phyloP scores from a whole-genome alignment of 805 yeast genomes.

The Saturnispora diversa region DNA sequence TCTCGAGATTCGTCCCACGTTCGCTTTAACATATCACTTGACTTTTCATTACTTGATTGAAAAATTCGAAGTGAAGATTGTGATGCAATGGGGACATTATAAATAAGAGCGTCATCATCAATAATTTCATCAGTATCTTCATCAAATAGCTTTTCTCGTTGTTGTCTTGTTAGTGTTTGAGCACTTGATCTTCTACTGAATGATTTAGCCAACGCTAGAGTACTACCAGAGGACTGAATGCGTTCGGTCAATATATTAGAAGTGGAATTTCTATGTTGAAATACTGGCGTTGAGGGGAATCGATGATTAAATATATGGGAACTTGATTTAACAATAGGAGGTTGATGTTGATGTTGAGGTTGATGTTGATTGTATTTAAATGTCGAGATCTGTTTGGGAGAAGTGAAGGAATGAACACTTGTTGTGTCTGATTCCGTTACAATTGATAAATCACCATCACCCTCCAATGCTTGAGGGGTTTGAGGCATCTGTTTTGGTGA shows the following conservation, averaged over 20 bases:
- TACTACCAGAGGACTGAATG: background rate
- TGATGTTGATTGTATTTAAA: too few species aligned
- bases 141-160: slow-evolving; percentile 26
- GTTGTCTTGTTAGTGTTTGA: slow-evolving; percentile 20
- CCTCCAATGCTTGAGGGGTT: background rate
- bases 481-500: slow-evolving; percentile 1
- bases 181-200: slow-evolving; percentile 8
- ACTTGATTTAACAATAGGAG: background rate
- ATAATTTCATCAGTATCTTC: slow-evolving; percentile 24
- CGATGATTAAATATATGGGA: too few species aligned
- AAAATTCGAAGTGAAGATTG: slow-evolving; percentile 28
- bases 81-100: slow-evolving; percentile 46
- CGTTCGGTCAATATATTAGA: slow-evolving; percentile 4
- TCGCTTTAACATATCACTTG: slow-evolving; percentile 20
- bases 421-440: too few species aligned
- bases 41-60: slow-evolving; percentile 15
- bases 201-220: too few species aligned
- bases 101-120: slow-evolving; percentile 36
- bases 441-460: too few species aligned
- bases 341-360: slow-evolving; percentile 6
- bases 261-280: slow-evolving; percentile 8
- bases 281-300: too few species aligned
- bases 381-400: too few species aligned
- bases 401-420: too few species aligned
- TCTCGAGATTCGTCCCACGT: slow-evolving; percentile 22